These are phyloP conservation scores for Kitagawia praeruptora DNA, from an alignment of 129 eudicot genomes.

Conservation along the genomic window DNA sequence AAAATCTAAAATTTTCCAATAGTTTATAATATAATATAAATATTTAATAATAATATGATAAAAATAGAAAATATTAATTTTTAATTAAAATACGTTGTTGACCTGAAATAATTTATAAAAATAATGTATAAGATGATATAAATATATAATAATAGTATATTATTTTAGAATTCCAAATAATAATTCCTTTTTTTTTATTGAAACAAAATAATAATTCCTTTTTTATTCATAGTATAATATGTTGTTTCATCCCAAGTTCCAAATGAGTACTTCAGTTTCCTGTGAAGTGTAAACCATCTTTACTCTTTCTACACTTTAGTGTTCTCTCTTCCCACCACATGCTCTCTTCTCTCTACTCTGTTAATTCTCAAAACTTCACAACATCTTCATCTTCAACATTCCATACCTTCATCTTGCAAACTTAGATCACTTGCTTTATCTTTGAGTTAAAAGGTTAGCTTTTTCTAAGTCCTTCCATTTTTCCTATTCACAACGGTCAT, in stretches of 20 bases:
- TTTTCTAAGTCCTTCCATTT: background rate
- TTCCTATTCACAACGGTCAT: slow-evolving; percentile 22
- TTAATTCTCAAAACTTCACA: background rate
- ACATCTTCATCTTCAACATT: background rate
- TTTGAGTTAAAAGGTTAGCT: background rate
- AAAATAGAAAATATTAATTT: too few relatives aligned
- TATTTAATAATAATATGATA: too few relatives aligned
- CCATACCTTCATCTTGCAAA: background rate
- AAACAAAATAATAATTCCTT: too few relatives aligned
- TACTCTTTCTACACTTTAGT: background rate
- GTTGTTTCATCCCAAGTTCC: background rate
- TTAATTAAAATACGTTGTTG: too few relatives aligned
- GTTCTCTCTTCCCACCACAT: background rate
- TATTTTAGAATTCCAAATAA: too few relatives aligned
- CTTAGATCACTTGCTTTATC: background rate
- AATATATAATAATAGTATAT: too few relatives aligned
- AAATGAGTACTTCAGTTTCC: background rate
- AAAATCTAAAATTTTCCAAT: too few relatives aligned
- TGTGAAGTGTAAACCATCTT: background rate
- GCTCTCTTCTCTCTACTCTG: background rate
- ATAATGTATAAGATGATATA: too few relatives aligned
- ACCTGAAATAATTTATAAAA: too few relatives aligned
- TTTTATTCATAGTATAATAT: too few relatives aligned
- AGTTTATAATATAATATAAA: too few relatives aligned
- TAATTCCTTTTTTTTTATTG: too few relatives aligned